Evolutionary conservation across 2,329 filamentous ascomycete species (phyloP).

Genomic region (Diaporthe capsici): DNA sequence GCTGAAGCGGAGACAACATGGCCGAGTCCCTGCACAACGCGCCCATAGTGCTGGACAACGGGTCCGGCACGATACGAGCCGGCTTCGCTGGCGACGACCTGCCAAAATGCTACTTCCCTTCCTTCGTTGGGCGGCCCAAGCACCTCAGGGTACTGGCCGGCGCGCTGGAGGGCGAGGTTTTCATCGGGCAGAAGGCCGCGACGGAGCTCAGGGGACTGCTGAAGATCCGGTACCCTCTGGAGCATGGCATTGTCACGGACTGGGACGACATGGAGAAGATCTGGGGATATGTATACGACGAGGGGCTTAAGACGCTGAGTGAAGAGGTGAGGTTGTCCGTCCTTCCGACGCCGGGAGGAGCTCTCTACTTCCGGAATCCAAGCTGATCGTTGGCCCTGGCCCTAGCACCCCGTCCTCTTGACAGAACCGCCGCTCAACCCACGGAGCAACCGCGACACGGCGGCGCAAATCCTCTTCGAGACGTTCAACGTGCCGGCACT

Average conservation of each 20-base stretch:
- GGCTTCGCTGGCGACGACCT: slow-evolving; percentile 97
- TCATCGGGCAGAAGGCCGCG: slow-evolving; percentile 91
- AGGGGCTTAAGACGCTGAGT: slow-evolving; percentile 95
- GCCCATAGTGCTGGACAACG: slow-evolving; percentile 98
- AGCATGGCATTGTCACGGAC: slow-evolving; percentile 98
- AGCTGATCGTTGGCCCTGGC: slow-evolving; percentile 42
- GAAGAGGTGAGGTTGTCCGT: slow-evolving; percentile 79
- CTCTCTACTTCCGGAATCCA: not conserved
- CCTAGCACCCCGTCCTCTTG: slow-evolving; percentile 90
- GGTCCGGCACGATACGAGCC: slow-evolving; percentile 95
- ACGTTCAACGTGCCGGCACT: slow-evolving; percentile 98
- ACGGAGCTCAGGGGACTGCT: slow-evolving; percentile 91
- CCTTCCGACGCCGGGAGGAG: not conserved
- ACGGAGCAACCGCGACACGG: slow-evolving; percentile 93
- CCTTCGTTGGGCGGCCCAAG: slow-evolving; percentile 96
- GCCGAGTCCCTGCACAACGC: slow-evolving; percentile 88
- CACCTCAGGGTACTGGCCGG: slow-evolving; percentile 96
- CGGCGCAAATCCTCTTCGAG: slow-evolving; percentile 97
- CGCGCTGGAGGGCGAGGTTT: slow-evolving; percentile 94
- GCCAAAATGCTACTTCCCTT: slow-evolving; percentile 97
- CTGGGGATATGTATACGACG: slow-evolving; percentile 97
- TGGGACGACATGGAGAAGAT: slow-evolving; percentile 99
- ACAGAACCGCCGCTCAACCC: slow-evolving; percentile 98
- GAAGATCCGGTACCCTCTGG: slow-evolving; percentile 95
- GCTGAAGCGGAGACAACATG: slow-evolving; percentile 55